Evolutionary conservation across 352 stramenopile species (phyloP).

Genomic region (Phytophthora litchii): DNA sequence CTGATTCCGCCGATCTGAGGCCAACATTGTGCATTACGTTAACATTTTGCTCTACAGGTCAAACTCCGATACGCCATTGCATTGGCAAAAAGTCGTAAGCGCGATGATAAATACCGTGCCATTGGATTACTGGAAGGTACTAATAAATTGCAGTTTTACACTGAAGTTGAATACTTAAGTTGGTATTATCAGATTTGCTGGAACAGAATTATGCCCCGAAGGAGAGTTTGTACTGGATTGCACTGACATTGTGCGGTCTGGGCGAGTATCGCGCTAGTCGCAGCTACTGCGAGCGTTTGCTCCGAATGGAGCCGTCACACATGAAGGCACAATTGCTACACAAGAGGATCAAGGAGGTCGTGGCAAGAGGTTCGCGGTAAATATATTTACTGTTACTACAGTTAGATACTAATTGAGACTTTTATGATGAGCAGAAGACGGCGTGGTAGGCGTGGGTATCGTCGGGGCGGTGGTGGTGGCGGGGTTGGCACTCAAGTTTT

Average conservation of each 20-base stretch:
- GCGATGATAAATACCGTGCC: conserved; percentile 80
- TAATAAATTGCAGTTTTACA: background rate
- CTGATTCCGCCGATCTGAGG: conserved; percentile 13
- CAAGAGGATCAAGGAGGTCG: conserved; percentile 77
- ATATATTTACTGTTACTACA: background rate
- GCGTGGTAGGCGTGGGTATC: conserved; percentile 70
- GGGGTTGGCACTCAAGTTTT: conserved; percentile 71
- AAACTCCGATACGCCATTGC: conserved; percentile 77
- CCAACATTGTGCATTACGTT: conserved; percentile 10
- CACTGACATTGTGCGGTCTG: conserved; percentile 68
- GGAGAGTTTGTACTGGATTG: conserved; percentile 84
- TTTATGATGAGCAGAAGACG: conserved; percentile 43
- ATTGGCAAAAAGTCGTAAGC: conserved; percentile 77
- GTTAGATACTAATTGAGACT: conserved; percentile 3
- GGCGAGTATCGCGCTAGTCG: conserved; percentile 75
- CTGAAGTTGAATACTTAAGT: conserved; percentile 7
- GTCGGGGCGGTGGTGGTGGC: conserved; percentile 75
- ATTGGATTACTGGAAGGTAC: conserved; percentile 75
- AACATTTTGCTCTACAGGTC: conserved; percentile 43
- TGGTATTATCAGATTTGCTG: conserved; percentile 57
- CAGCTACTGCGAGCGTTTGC: conserved; percentile 71
- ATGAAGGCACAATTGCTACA: conserved; percentile 75
- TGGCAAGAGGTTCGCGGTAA: conserved; percentile 46
- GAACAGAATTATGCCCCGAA: conserved; percentile 51
- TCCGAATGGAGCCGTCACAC: conserved; percentile 77